Conservation (phyloP, 345 rosid species). For the Cardamine occulta region DNA sequence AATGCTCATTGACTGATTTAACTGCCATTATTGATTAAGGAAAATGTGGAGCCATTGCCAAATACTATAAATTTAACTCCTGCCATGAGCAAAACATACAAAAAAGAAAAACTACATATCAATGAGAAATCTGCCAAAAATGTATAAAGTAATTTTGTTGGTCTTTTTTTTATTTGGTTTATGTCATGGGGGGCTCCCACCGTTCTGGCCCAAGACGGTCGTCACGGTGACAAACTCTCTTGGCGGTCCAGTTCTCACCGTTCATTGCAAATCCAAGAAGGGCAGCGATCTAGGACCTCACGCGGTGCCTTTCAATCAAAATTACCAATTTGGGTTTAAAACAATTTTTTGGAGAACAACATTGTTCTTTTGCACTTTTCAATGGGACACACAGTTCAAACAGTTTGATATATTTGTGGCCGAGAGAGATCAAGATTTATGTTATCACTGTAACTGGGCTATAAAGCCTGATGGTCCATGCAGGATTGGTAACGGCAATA, state of each 20-base stretch:
- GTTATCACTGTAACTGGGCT: constrained; percentile 1
- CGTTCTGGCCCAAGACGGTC: constrained; percentile 13
- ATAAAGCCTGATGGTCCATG: constrained; percentile 24
- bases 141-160: not conserved
- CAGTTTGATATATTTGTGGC: constrained; percentile 24
- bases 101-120: not conserved
- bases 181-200: not conserved
- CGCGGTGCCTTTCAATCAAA: not conserved
- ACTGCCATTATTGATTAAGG: too few relatives aligned
- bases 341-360: constrained; percentile 26
- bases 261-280: constrained; percentile 34
- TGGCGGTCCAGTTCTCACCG: constrained; percentile 22
- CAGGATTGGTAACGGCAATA: not conserved
- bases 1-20: not conserved
- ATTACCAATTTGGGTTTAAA: constrained; percentile 15
- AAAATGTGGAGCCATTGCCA: not conserved
- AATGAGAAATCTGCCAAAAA: not conserved
- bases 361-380: constrained; percentile 29
- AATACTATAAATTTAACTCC: not conserved
- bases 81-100: not conserved
- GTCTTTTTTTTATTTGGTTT: constrained; percentile 17
- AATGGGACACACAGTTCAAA: constrained; percentile 11
- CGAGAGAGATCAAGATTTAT: constrained; percentile 19
- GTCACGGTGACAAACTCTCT: constrained; percentile 12
- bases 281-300: constrained; percentile 24